Percentiles rank a stretch among this genome's conserved stretches.
Evolutionary conservation across 139 green algal genomes (phyloP).

Genomic region (Astrephomene gubernaculifera): DNA sequence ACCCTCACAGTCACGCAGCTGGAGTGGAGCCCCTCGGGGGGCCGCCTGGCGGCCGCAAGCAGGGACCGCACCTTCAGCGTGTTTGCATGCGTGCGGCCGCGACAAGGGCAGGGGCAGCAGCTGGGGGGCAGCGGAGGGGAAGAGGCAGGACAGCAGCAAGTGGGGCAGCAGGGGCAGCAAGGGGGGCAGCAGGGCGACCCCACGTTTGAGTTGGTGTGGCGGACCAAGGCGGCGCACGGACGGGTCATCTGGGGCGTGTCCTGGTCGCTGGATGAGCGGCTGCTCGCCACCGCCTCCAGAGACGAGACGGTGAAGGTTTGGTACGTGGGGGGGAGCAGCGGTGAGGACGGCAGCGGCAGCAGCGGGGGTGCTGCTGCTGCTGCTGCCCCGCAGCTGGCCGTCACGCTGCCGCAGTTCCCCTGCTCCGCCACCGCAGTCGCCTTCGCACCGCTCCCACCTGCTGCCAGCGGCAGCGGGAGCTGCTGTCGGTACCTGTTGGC

Average conservation of each 20-base stretch:
- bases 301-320: conserved; percentile 85
- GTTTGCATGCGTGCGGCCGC: conserved; percentile 19
- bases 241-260: conserved; percentile 83
- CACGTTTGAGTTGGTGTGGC: conserved; percentile 58
- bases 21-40: conserved; percentile 71
- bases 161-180: conserved; percentile 4
- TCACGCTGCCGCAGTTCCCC: conserved; percentile 53
- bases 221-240: conserved; percentile 74
- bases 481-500: conserved; percentile 59
- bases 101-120: conserved; percentile 28
- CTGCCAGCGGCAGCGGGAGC: background rate
- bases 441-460: conserved; percentile 53
- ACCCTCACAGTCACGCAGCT: conserved; percentile 95
- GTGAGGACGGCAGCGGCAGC: background rate
- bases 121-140: background rate
- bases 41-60: conserved; percentile 33
- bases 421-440: conserved; percentile 70
- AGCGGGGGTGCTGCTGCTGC: background rate
- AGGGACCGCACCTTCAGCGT: conserved; percentile 54
- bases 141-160: no score
- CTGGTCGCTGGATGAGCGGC: conserved; percentile 74
- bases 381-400: conserved; percentile 1
- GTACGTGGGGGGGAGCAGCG: conserved; percentile 2
- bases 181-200: conserved; percentile 25
- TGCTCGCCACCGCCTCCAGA: conserved; percentile 81